Conservation (phyloP, 148 eudicot species). For the Polygonum maritimum region DNA sequence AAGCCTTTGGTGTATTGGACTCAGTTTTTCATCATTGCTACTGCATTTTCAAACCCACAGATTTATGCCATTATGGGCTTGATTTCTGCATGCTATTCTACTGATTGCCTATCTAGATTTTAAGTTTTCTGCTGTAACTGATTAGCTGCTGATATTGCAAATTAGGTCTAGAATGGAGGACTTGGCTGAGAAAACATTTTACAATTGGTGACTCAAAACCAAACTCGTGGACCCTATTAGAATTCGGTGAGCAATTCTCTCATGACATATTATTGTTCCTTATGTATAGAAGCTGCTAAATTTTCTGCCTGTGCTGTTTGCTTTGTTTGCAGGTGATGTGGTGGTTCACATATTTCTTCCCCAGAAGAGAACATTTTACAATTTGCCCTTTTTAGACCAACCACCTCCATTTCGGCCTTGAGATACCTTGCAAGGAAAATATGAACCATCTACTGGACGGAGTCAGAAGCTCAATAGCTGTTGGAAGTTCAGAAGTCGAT, state of each 20-base stretch:
- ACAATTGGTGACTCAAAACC: slow-evolving; percentile 82
- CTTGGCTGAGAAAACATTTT: slow-evolving; percentile 70
- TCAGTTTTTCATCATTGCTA: slow-evolving; percentile 83
- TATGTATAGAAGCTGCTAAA: not conserved
- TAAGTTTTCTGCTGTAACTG: not conserved
- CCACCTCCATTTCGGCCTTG: slow-evolving; percentile 41
- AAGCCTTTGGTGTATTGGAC: slow-evolving; percentile 99
- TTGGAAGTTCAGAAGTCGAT: not conserved
- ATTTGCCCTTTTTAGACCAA: slow-evolving; percentile 79
- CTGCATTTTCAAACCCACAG: slow-evolving; percentile 94
- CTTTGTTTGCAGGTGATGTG: slow-evolving; percentile 63
- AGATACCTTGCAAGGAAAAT: not conserved
- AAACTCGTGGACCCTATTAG: slow-evolving; percentile 91
- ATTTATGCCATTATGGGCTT: slow-evolving; percentile 52
- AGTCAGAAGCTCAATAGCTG: not conserved
- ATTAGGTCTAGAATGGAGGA: slow-evolving; percentile 70
- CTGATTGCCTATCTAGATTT: not conserved
- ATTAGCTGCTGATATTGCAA: not conserved
- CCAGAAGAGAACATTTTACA: slow-evolving; percentile 62
- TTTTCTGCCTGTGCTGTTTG: not conserved
- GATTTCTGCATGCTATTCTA: not conserved
- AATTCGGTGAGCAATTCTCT: slow-evolving; percentile 54
- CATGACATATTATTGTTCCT: too few relatives aligned
- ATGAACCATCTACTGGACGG: not conserved
- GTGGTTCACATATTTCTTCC: slow-evolving; percentile 94